phyloP scores from a whole-genome alignment of 805 yeast species.

The Saturnispora zaruensis region DNA sequence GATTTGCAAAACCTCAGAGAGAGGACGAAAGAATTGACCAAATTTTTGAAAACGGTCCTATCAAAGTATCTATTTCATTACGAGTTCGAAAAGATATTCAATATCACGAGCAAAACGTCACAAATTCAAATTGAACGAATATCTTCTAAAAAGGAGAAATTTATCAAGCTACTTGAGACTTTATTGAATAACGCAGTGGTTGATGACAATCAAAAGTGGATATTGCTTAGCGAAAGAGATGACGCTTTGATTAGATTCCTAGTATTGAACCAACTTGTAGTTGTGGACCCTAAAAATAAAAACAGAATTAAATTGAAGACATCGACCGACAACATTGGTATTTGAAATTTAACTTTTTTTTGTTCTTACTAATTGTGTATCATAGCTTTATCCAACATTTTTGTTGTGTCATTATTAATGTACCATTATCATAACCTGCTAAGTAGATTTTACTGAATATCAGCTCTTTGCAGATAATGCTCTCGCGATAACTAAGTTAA shows the following conservation, averaged over 20 bases:
- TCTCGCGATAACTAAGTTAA: no score
- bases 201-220: constrained; percentile 2
- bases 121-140: constrained; percentile 13
- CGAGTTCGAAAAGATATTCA: constrained; percentile 20
- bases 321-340: background rate
- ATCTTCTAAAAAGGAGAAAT: constrained; percentile 17
- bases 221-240: constrained; percentile 12
- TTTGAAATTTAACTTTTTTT: background rate
- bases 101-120: background rate
- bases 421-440: background rate
- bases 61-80: constrained; percentile 22
- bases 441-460: no score
- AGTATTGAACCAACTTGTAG: constrained; percentile 22
- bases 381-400: background rate
- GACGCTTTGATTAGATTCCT: constrained; percentile 29
- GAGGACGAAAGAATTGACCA: constrained; percentile 19
- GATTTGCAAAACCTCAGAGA: constrained; percentile 14
- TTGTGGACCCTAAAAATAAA: constrained; percentile 22
- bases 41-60: constrained; percentile 21
- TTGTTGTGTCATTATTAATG: background rate
- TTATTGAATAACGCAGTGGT: constrained; percentile 25
- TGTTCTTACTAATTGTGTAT: background rate
- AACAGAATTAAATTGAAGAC: constrained; percentile 23
- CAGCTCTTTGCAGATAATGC: no score
- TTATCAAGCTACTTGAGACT: constrained; percentile 25